A percentile compares a stretch with the other conserved stretches of the same genome.
Evolutionary conservation across 2,329 filamentous ascomycete species (phyloP).

Genomic region (Fonsecaea pedrosoi): DNA sequence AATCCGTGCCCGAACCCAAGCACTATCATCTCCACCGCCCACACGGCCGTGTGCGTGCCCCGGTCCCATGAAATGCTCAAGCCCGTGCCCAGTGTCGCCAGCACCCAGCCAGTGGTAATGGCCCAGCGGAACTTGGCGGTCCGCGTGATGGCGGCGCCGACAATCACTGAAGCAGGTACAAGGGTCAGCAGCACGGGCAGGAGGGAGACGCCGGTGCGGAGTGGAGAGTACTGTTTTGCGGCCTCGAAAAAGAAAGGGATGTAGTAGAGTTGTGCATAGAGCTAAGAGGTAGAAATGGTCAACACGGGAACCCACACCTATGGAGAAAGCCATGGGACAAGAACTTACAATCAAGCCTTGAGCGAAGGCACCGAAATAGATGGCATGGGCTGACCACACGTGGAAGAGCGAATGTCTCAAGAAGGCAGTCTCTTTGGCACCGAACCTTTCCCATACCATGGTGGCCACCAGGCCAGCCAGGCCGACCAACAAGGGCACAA

Average conservation of each 20-base stretch:
- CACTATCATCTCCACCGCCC: slow-evolving; percentile 48
- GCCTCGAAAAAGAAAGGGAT: slow-evolving; percentile 51
- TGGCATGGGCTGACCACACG: slow-evolving; percentile 45
- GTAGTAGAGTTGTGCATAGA: slow-evolving; percentile 54
- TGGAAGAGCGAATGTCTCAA: slow-evolving; percentile 49
- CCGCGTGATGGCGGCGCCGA: slow-evolving; percentile 45
- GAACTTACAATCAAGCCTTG: slow-evolving; percentile 54
- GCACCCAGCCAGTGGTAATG: slow-evolving; percentile 52
- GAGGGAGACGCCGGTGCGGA: slow-evolving; percentile 49
- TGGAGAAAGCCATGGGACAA: background rate
- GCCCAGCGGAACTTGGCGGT: slow-evolving; percentile 50
- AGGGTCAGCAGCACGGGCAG: slow-evolving; percentile 45
- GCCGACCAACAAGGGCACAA: slow-evolving; percentile 51
- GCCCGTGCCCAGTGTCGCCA: slow-evolving; percentile 48
- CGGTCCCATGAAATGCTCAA: slow-evolving; percentile 47
- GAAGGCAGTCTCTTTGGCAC: slow-evolving; percentile 45
- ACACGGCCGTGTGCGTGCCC: slow-evolving; percentile 45
- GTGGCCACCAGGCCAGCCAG: slow-evolving; percentile 43
- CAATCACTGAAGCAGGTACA: slow-evolving; percentile 43
- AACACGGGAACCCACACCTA: too few relatives aligned
- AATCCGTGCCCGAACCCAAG: slow-evolving; percentile 54
- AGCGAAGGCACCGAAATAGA: slow-evolving; percentile 51
- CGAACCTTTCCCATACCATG: slow-evolving; percentile 47
- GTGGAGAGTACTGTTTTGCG: slow-evolving; percentile 45
- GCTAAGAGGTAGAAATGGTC: slow-evolving; percentile 38